Conservation (phyloP, 2,329 filamentous ascomycete genomes). For the Colletotrichum spinosum region DNA sequence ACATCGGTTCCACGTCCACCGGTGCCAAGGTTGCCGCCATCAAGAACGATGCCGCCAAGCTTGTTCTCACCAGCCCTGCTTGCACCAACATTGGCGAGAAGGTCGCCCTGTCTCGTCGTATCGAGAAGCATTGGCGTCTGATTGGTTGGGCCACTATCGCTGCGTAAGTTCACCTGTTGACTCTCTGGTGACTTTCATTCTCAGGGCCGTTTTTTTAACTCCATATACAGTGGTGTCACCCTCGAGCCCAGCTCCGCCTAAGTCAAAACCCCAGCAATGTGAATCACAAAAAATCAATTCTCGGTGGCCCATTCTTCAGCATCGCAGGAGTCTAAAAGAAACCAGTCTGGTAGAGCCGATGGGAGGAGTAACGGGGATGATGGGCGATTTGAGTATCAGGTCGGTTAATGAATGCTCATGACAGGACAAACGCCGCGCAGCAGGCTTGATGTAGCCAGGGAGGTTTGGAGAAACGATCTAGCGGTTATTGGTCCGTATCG, state of each 20-base stretch:
- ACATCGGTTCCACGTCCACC: constrained; percentile 97
- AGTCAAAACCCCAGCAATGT: constrained; percentile 30
- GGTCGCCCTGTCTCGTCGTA: constrained; percentile 94
- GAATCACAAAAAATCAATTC: constrained; percentile 29
- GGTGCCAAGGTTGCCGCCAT: constrained; percentile 97
- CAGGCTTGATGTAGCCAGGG: constrained; percentile 17
- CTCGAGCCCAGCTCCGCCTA: constrained; percentile 63
- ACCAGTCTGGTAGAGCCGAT: constrained; percentile 29
- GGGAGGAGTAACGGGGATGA: constrained; percentile 10
- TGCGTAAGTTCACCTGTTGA: constrained; percentile 60
- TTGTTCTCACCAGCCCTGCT: constrained; percentile 90
- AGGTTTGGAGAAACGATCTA: constrained; percentile 3
- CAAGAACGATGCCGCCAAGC: constrained; percentile 96
- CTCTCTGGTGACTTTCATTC: not conserved
- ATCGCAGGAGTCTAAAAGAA: constrained; percentile 36
- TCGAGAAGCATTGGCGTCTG: constrained; percentile 98
- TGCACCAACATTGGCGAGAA: constrained; percentile 99
- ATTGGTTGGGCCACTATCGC: constrained; percentile 91
- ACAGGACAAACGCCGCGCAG: constrained; percentile 26
- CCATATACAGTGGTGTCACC: constrained; percentile 61
- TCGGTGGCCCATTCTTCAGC: constrained; percentile 33
- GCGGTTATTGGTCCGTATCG: constrained; percentile 19
- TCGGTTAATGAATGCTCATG: constrained; percentile 37
- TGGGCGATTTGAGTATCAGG: constrained; percentile 26
- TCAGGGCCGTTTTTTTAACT: constrained; percentile 40